phyloP scores from a whole-genome alignment of 495 filamentous ascomycete genomes.

The Aspergillus sclerotiicarbonarius region DNA sequence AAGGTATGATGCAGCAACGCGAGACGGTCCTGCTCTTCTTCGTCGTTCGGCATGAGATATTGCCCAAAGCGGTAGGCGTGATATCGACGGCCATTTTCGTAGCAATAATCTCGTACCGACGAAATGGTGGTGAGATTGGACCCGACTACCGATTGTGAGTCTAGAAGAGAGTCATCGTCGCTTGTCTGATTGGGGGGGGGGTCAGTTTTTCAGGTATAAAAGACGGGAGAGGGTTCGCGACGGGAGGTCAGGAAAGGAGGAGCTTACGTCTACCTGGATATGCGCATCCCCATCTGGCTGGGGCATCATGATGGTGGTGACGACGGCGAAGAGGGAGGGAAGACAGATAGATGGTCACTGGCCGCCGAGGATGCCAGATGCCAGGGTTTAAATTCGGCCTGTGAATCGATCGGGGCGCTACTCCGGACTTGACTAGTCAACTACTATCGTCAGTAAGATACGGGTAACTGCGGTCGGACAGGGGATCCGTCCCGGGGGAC shows the following conservation, averaged over 20 bases:
- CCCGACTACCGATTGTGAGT: slow-evolving; percentile 34
- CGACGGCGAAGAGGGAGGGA: not conserved
- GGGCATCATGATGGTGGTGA: slow-evolving; percentile 29
- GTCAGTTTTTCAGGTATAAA: not conserved
- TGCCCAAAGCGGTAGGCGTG: slow-evolving; percentile 56
- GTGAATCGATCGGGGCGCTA: not conserved
- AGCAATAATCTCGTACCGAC: slow-evolving; percentile 47
- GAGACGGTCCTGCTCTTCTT: slow-evolving; percentile 63
- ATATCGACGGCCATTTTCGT: slow-evolving; percentile 62
- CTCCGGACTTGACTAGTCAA: not conserved
- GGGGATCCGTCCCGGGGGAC: slow-evolving; percentile 11
- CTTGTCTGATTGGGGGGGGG: slow-evolving; percentile 29
- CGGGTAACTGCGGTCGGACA: slow-evolving; percentile 11
- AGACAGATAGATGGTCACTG: slow-evolving; percentile 5
- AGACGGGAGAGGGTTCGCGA: no score
- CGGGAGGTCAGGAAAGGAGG: slow-evolving; percentile 1
- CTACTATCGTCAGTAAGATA: slow-evolving; percentile 2
- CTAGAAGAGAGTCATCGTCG: slow-evolving; percentile 42
- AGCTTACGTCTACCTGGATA: slow-evolving; percentile 42
- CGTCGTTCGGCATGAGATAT: slow-evolving; percentile 62
- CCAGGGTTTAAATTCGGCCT: not conserved
- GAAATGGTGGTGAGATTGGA: slow-evolving; percentile 48
- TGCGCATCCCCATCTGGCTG: slow-evolving; percentile 35
- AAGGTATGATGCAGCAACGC: slow-evolving; percentile 64
- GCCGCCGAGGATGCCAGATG: not conserved